Percentiles rank a stretch among this genome's conserved stretches.
These are phyloP conservation scores for Quercus dentata DNA, from an alignment of 306 rosid genomes.

Conservation along the genomic window DNA sequence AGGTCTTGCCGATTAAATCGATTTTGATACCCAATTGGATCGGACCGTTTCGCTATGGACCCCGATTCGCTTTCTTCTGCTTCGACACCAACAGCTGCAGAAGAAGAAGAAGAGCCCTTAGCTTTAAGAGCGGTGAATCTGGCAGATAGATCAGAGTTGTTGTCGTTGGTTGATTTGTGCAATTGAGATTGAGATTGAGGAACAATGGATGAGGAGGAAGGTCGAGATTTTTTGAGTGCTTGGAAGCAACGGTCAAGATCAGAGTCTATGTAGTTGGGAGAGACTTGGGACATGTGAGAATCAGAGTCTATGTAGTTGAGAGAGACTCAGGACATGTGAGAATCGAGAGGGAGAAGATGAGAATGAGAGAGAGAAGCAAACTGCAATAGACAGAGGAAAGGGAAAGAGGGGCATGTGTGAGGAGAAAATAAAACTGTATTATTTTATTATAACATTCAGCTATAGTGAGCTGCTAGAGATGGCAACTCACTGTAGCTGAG, in stretches of 20 bases:
- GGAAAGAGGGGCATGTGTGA: too few relatives aligned
- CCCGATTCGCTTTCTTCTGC: too few relatives aligned
- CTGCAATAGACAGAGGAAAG: too few relatives aligned
- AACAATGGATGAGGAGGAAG: not conserved
- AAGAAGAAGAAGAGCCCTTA: constrained; percentile 28
- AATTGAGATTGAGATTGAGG: not conserved
- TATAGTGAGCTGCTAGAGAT: too few relatives aligned
- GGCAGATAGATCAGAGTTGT: constrained; percentile 33
- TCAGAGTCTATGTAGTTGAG: constrained; percentile 30
- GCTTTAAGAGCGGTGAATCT: constrained; percentile 59
- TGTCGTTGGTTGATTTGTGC: too few relatives aligned
- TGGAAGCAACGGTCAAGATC: constrained; percentile 67
- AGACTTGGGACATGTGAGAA: constrained; percentile 40
- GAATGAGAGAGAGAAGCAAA: constrained; percentile 3
- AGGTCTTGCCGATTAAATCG: rapidly evolving
- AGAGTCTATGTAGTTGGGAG: constrained; percentile 28
- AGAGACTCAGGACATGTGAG: constrained; percentile 41
- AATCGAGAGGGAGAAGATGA: constrained; percentile 40
- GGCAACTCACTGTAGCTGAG: too few relatives aligned
- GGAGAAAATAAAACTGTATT: too few relatives aligned
- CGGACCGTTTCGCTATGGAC: too few relatives aligned
- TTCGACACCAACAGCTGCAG: not conserved
- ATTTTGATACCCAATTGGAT: too few relatives aligned
- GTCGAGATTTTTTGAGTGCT: constrained; percentile 42
- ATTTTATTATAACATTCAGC: too few relatives aligned